These are phyloP conservation scores for Salvia splendens DNA, from an alignment of 257 asterid species.

Conservation along the genomic window DNA sequence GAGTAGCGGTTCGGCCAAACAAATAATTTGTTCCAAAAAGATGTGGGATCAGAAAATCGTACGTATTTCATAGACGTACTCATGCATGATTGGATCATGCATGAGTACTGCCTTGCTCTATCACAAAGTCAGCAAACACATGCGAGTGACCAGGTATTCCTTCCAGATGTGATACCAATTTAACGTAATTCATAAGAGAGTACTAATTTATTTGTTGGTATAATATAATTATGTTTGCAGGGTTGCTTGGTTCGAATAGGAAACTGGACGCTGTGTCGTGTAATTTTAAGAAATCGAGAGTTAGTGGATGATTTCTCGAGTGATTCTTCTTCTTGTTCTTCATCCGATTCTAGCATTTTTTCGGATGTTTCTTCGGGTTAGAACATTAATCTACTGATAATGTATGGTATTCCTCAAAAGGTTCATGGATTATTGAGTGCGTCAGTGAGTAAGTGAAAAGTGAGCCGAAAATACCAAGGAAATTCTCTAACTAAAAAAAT, in stretches of 20 bases:
- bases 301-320: neutral
- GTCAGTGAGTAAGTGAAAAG: too few species aligned
- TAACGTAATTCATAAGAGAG: too few species aligned
- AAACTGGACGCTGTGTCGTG: conserved; percentile 7
- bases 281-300: neutral
- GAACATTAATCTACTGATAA: too few species aligned
- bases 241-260: conserved; percentile 12
- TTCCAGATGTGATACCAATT: too few species aligned
- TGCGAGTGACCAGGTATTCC: conserved; percentile 29
- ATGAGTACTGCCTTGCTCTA: conserved; percentile 52
- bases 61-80: conserved; percentile 45
- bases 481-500: too few species aligned
- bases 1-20: conserved; percentile 43
- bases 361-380: neutral
- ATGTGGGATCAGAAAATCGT: conserved; percentile 55
- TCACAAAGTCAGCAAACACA: conserved; percentile 14
- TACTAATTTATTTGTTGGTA: too few species aligned
- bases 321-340: neutral
- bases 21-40: conserved; percentile 43
- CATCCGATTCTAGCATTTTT: neutral
- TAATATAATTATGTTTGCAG: neutral
- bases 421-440: too few species aligned
- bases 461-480: too few species aligned
- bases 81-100: conserved; percentile 68
- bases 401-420: too few species aligned